Evolutionary conservation across 345 rosid species (phyloP), one percentile per base, ranked within the genome.

Genomic region (Leavenworthia alabamica): DNA sequence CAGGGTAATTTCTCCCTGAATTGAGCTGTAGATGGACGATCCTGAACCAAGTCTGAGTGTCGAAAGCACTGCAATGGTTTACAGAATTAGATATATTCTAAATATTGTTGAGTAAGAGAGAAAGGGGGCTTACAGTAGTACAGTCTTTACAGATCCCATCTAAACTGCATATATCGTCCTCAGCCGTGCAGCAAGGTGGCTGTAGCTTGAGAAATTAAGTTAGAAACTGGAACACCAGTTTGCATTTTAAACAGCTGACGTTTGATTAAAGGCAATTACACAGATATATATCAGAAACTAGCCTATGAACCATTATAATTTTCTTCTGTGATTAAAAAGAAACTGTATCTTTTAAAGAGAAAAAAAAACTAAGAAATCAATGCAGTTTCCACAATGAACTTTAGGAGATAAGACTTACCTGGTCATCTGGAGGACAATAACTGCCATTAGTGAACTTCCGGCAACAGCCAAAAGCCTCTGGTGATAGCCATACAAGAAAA

Each of bases 401-500:
- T 15, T 54, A 36, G n/a, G 53, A 16, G 72, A 37, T 28, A 66
- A 52, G 67, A 77, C 79, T 50, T 52, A 81, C 98, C 92, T 92
- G 98, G 79, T 92, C 98, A 80, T 89, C 83, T 22, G 98, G 98
- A 3, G 98, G 98, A 67, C 98, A 92, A 65, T 82, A 91, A 57
- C 77, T 83, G 31, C 78, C 86, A 71, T 89, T 83, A 28, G 77
- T 74, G 75, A 86, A 89, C 73, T 89, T 85, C 72, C 97, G 75
- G 63, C 97, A 89, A 72, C 97, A 89, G 64, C 97, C 97, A 71
- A 86, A 89, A 72, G 97, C 97, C 69, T 89, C 95, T 19, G 97
- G 97, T 46, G 95, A 86, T 71, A 85, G 57, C 97, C 97, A 89
- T 62, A 86, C 95, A 60, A 89, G 86, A 79, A 89, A 85, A 69